Evolutionary conservation across 139 green algal species (phyloP).

Genomic region (Trebouxia sp.): DNA sequence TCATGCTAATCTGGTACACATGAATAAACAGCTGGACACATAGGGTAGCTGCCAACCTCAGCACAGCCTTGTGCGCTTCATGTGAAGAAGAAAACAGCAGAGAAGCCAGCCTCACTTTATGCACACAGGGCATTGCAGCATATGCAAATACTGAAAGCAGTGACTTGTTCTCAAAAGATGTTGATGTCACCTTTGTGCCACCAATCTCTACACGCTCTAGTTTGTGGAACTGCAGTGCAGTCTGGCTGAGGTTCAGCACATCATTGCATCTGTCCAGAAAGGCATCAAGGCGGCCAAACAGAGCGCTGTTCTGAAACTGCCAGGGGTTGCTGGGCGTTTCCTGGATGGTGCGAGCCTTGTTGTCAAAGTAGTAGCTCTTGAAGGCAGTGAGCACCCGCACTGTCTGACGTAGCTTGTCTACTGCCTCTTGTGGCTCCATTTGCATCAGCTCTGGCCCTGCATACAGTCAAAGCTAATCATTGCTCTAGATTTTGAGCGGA

Average conservation of each 20-base stretch:
- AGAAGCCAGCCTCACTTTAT: not conserved
- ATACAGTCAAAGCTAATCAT: no score
- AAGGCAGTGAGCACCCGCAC: slow-evolving; percentile 81
- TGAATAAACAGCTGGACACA: no score
- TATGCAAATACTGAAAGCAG: not conserved
- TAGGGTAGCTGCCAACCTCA: no score
- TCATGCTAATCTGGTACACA: no score
- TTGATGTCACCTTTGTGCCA: slow-evolving; percentile 58
- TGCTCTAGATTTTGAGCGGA: no score
- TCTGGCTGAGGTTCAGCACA: slow-evolving; percentile 82
- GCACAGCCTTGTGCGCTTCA: no score
- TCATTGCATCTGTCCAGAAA: slow-evolving; percentile 86
- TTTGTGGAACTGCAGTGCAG: slow-evolving; percentile 81
- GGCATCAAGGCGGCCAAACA: slow-evolving; percentile 81
- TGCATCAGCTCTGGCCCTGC: slow-evolving; percentile 75
- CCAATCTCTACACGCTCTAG: slow-evolving; percentile 91
- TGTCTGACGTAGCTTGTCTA: slow-evolving; percentile 80
- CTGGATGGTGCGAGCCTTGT: slow-evolving; percentile 52
- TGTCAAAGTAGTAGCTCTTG: slow-evolving; percentile 87
- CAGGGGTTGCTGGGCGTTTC: slow-evolving; percentile 77
- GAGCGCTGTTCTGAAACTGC: slow-evolving; percentile 79
- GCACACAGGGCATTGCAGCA: no score
- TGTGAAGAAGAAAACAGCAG: no score
- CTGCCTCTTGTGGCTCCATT: slow-evolving; percentile 79
- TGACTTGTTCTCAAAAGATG: not conserved